phyloP scores from a whole-genome alignment of 2,329 filamentous ascomycete species.

The Colletotrichum aenigma region DNA sequence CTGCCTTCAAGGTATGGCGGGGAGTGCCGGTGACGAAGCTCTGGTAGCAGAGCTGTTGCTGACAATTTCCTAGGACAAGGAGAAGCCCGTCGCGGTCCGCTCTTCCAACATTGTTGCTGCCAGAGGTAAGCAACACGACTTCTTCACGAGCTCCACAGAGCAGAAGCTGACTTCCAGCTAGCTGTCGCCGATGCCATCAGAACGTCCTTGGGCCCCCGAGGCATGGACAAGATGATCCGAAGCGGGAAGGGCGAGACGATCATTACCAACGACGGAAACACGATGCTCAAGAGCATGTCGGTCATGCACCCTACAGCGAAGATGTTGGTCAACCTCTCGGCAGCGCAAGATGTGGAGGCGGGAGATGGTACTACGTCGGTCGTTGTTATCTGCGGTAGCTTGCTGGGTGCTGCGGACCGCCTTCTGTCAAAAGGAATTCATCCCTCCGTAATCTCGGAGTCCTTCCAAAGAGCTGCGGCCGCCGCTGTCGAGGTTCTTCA shows the following conservation, averaged over 20 bases:
- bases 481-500: conserved; percentile 89
- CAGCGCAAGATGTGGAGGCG: conserved; percentile 97
- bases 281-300: conserved; percentile 98
- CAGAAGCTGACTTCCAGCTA: conserved; percentile 39
- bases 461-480: conserved; percentile 92
- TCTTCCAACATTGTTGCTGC: conserved; percentile 97
- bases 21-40: conserved; percentile 25
- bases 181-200: conserved; percentile 97
- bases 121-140: conserved; percentile 66
- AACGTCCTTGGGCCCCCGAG: conserved; percentile 93
- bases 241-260: conserved; percentile 96
- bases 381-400: conserved; percentile 94
- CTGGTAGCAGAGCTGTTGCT: conserved; percentile 40
- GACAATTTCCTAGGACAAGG: conserved; percentile 70
- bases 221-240: conserved; percentile 99
- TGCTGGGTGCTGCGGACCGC: conserved; percentile 91
- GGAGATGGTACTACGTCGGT: conserved; percentile 98
- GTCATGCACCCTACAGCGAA: conserved; percentile 99
- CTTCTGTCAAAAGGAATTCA: conserved; percentile 93
- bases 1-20: conserved; percentile 59
- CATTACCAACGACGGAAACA: conserved; percentile 99
- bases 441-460: conserved; percentile 95
- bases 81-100: conserved; percentile 97
- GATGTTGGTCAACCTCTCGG: conserved; percentile 97
- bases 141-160: background rate